Conservation (phyloP, 345 rosid genomes). For the Melastoma malabathricum region DNA sequence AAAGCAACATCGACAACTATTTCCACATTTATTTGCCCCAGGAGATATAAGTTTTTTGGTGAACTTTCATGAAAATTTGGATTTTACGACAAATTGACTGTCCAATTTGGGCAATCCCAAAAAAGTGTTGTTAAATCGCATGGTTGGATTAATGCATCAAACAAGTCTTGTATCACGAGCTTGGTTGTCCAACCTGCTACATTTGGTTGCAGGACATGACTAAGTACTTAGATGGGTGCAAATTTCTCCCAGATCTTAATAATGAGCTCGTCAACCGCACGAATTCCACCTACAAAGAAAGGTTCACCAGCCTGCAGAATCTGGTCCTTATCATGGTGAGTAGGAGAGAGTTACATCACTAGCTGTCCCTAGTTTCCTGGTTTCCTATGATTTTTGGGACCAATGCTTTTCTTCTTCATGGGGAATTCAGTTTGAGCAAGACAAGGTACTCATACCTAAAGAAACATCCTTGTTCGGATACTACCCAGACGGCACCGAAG, state of each 20-base stretch:
- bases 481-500: constrained; percentile 54
- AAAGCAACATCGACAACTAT: no score
- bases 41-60: no score
- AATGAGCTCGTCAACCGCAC: constrained; percentile 31
- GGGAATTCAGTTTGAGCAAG: constrained; percentile 57
- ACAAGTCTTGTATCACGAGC: no score
- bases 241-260: constrained; percentile 61
- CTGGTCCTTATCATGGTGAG: constrained; percentile 66
- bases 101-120: no score
- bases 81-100: no score
- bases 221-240: constrained; percentile 40
- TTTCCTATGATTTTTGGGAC: neutral
- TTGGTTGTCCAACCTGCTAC: neutral
- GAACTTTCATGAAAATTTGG: no score
- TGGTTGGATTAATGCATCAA: no score
- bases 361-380: neutral
- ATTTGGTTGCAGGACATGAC: constrained; percentile 17
- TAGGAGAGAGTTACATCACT: neutral
- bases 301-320: constrained; percentile 53
- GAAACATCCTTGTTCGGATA: constrained; percentile 83
- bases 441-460: constrained; percentile 57
- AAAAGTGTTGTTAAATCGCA: no score
- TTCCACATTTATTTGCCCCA: no score
- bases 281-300: constrained; percentile 59
- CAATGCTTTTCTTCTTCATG: constrained; percentile 2